Base-by-base conservation (phyloP, 495 filamentous ascomycete species). In the Filosporella fistucella region DNA sequence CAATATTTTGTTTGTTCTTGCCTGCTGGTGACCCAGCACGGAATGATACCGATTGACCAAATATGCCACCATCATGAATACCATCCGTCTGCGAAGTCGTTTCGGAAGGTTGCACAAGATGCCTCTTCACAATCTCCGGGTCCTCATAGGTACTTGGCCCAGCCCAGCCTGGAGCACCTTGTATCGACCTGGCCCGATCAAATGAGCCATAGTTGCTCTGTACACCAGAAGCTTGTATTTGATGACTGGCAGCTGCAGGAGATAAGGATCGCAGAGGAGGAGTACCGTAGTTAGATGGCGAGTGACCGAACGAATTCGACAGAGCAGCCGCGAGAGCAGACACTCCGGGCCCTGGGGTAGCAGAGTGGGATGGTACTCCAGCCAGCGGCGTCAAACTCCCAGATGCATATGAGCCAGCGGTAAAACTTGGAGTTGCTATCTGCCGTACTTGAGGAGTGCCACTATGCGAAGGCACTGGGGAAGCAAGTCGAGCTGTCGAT, bases 141-240 rank as follows among this genome's bases (percentile, higher is more conserved):
- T 94, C 84, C 62, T 95, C 89, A 54, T 75, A 81, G 9, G 84
- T 76, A 16, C 62, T 73, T 13, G 57, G 48, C 5, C 63, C 61
- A 14, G 60, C 51, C 47, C 58, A 60, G 25, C 64, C 60, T 18
- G 42, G 59, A 56, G 51, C 62, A 47, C 53, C 68, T 26, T 57
- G 64, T n/a, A 65, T 63, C 11, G 63, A 64, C 30, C 76, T 77
- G 24, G 71, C 74, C 43, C 71, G 62, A 30, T 93, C 88, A 55
- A 91, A 86, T 7, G 89, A 93, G 29, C 87, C 89, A 63, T 91
- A 89, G 40, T 80, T 83, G 34, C 84, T 84, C 33, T 76, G 75
- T 3, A 75, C 65, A 17, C 68, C 70, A 18, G 69, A 70, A n/a
- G 66, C 59, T 37, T 43, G 41, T 21, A 70, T 57, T 42, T 71